These are phyloP conservation scores for Xylariales sp. DNA, from an alignment of 2,329 filamentous ascomycete species.

Conservation along the genomic window DNA sequence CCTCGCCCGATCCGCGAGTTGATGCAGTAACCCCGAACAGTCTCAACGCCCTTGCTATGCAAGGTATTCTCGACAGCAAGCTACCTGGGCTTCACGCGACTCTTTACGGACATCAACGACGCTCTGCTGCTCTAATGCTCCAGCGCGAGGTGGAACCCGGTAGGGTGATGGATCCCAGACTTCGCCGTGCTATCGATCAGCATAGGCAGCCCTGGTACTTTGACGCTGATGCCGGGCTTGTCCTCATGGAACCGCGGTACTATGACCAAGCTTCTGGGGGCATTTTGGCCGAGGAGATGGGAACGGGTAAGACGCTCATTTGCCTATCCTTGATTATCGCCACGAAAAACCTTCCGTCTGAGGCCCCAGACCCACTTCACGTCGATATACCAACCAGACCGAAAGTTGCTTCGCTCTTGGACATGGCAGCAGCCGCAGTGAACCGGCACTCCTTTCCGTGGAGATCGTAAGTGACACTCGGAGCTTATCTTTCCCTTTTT, in stretches of 20 bases:
- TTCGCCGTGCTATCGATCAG: constrained; percentile 58
- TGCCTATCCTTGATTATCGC: constrained; percentile 73
- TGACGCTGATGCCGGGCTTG: constrained; percentile 57
- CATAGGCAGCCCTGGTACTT: constrained; percentile 63
- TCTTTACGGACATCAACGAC: constrained; percentile 74
- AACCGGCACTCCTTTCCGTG: constrained; percentile 67
- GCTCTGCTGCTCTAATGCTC: constrained; percentile 78
- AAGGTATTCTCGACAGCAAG: constrained; percentile 47
- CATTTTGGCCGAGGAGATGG: constrained; percentile 77
- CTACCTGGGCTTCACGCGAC: constrained; percentile 57
- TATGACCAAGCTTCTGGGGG: constrained; percentile 76
- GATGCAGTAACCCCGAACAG: constrained; percentile 38
- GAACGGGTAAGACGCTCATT: constrained; percentile 82
- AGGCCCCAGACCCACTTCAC: constrained; percentile 58
- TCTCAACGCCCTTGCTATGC: constrained; percentile 44
- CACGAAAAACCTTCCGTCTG: constrained; percentile 63
- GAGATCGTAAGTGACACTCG: no score
- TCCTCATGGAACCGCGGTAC: constrained; percentile 60
- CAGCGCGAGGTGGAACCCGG: constrained; percentile 68
- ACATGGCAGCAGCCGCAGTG: constrained; percentile 70
- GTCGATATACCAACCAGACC: constrained; percentile 31
- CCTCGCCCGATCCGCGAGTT: constrained; percentile 59
- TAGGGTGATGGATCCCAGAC: constrained; percentile 66
- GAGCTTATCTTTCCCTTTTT: no score
- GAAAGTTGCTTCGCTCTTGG: constrained; percentile 56